Evolutionary conservation across 805 yeast species (phyloP).

Genomic region (Teunomyces tritomae): DNA sequence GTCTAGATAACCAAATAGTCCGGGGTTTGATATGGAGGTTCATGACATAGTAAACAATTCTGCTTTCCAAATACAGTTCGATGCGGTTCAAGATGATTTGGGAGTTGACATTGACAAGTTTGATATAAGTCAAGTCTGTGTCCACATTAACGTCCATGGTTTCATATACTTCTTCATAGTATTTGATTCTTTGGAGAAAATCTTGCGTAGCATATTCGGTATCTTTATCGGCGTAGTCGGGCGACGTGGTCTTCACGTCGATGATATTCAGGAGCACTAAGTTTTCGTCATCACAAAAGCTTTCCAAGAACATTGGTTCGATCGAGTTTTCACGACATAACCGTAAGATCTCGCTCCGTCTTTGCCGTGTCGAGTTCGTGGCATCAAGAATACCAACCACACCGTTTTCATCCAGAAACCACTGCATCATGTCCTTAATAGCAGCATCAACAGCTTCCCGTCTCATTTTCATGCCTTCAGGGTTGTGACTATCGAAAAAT

Average conservation of each 20-base stretch:
- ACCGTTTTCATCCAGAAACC: constrained; percentile 80
- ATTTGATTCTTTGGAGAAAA: constrained; percentile 67
- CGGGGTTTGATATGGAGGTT: constrained; percentile 91
- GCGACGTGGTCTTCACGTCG: constrained; percentile 85
- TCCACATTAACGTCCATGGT: constrained; percentile 60
- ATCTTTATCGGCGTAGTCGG: constrained; percentile 70
- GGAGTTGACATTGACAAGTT: constrained; percentile 81
- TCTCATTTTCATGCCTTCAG: constrained; percentile 61
- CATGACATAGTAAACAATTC: constrained; percentile 95
- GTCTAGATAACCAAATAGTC: constrained; percentile 89
- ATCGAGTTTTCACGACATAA: constrained; percentile 64
- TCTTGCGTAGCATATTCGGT: constrained; percentile 72
- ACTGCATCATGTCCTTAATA: constrained; percentile 72
- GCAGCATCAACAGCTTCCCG: constrained; percentile 71
- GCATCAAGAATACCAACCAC: constrained; percentile 94
- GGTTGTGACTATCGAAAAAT: constrained; percentile 69
- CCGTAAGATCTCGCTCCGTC: constrained; percentile 63
- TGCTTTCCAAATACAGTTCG: constrained; percentile 82
- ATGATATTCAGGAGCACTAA: constrained; percentile 74
- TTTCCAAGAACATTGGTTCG: constrained; percentile 89
- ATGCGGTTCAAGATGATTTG: constrained; percentile 87
- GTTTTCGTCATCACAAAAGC: constrained; percentile 82
- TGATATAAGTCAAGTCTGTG: constrained; percentile 74
- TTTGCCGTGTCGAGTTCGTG: constrained; percentile 75
- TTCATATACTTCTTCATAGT: constrained; percentile 74